phyloP scores from a whole-genome alignment of 2,329 filamentous ascomycete genomes.

The Colletotrichum sp. region DNA sequence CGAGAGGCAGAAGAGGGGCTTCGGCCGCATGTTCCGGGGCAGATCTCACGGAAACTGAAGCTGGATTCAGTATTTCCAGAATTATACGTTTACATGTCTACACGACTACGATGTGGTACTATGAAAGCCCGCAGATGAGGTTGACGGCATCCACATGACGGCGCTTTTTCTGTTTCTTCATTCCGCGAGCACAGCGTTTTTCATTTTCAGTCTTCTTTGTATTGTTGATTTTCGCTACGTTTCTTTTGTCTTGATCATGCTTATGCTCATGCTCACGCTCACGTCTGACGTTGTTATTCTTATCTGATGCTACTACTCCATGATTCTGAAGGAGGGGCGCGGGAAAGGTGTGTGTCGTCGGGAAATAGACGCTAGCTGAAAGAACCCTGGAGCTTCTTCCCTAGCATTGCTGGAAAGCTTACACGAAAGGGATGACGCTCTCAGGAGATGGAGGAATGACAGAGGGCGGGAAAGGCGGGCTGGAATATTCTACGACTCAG shows the following conservation, averaged over 20 bases:
- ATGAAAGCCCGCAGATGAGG: neutral
- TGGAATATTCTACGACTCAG: neutral
- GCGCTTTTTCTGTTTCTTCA: neutral
- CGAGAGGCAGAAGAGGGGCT: conserved; percentile 17
- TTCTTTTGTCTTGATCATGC: neutral
- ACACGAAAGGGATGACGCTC: neutral
- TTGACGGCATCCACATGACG: neutral
- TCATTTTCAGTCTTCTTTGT: neutral
- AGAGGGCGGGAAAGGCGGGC: neutral
- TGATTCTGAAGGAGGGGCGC: neutral
- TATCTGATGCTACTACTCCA: neutral
- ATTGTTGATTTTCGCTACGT: neutral
- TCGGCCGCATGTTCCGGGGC: conserved; percentile 22
- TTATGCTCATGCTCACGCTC: neutral
- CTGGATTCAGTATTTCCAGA: neutral
- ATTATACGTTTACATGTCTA: neutral
- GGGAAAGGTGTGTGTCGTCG: neutral
- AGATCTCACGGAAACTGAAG: neutral
- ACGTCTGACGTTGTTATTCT: neutral
- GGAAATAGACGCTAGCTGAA: too few relatives aligned
- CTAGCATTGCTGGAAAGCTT: neutral
- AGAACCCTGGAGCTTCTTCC: neutral
- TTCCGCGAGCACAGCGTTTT: neutral
- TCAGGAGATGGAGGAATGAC: neutral
- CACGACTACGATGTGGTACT: neutral